Evolutionary conservation across 345 rosid genomes (phyloP).

Genomic region (Eucalyptus cloeziana): DNA sequence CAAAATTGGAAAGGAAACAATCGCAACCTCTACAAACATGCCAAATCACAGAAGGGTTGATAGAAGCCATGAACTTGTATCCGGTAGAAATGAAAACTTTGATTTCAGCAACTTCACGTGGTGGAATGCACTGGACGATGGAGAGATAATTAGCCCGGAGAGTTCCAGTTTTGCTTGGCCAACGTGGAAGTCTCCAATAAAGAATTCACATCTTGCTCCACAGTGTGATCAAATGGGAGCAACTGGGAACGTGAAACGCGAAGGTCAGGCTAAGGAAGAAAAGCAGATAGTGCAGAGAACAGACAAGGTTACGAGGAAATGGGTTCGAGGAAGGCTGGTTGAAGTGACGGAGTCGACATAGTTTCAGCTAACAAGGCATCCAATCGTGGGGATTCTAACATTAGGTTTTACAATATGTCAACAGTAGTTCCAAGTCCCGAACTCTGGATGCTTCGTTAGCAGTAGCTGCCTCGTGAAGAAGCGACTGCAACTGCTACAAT

Average conservation of each 20-base stretch:
- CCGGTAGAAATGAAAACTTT: not conserved
- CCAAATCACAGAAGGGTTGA: not conserved
- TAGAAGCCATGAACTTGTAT: not conserved
- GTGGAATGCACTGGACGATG: not conserved
- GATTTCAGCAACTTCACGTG: not conserved
- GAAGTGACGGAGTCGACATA: not conserved
- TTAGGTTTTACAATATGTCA: not conserved
- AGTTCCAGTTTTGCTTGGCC: not conserved
- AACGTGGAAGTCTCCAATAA: not conserved
- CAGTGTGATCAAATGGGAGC: not conserved
- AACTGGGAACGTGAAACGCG: not conserved
- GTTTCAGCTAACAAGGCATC: not conserved
- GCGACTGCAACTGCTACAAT: not conserved
- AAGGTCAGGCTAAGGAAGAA: not conserved
- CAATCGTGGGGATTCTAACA: not conserved
- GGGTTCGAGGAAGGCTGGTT: conserved; percentile 5
- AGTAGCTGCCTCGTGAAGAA: not conserved
- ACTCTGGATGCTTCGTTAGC: not conserved
- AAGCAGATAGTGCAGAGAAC: not conserved
- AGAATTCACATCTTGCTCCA: not conserved
- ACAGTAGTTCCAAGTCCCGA: not conserved
- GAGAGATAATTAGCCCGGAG: not conserved
- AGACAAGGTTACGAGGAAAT: not conserved
- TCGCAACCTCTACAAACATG: not conserved
- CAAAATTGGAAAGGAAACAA: not conserved